Evolutionary conservation across 257 asterid species (phyloP), one percentile per base, ranked within the genome.

Genomic region (Henckelia pumila): DNA sequence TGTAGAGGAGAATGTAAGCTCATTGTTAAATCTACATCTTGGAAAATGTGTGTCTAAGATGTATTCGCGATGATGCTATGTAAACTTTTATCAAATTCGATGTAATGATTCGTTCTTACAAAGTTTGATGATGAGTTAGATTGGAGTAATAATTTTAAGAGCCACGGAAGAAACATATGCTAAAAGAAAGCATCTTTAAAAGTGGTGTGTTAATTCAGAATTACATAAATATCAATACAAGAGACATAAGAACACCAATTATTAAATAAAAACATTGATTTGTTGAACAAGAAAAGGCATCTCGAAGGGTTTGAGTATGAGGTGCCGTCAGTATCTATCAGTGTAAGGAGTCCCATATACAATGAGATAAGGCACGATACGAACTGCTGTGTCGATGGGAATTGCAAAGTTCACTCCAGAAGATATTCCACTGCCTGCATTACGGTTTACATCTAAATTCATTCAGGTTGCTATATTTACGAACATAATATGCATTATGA

Each of bases 311-410:
- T 10, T 1, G 17, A 24, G 29, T 11, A 19, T 11, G 24, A 26
- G 13, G 52, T 6, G 24, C 61, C 13, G 20, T 83, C 78, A 87
- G 58, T 61, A 92, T 69, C 96, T 80, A 70, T 88, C 84, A 7
- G 75, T 64, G 37, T 80, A 88, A 11, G 95, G 79, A 13, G 96
- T 92, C 68, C 96, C 98, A 66, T 92, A 89, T 13, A 92, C 86
- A 26, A 92, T 92, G 59, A 92, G 84, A 40, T 40, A 13, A 13
- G 50, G 50, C n/a, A 40, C 50, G 7, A 16, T 47, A 47, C 20
- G 19, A 17, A 6, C 17, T 47, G 55, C 55, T 47, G 55, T 47
- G 55, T 47, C 55, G 6, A 47, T 47, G 55, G 55, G 55, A 47
- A 47, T 47, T 17, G 55, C 55, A 16, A 44, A 16, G 55, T 47